These are phyloP conservation scores for Sistotremastrum suecicum DNA, from an alignment of 768 basidiomycete species.

Conservation along the genomic window DNA sequence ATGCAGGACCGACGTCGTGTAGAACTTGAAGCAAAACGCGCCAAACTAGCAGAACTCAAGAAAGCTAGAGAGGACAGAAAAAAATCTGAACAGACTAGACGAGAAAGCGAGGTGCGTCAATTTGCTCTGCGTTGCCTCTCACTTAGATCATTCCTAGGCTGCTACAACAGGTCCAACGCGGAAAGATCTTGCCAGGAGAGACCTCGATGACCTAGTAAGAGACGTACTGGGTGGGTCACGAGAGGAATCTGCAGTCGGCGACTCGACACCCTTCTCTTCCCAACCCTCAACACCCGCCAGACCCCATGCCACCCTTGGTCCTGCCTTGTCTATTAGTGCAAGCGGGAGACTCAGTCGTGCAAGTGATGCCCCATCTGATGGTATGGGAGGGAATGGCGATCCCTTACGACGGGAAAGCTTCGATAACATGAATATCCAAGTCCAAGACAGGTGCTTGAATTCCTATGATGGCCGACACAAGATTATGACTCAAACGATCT, in stretches of 20 bases:
- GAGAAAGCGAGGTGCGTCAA: constrained; percentile 9
- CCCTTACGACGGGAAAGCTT: no score
- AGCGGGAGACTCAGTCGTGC: constrained; percentile 18
- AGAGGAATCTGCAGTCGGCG: constrained; percentile 38
- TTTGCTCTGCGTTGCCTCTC: no score
- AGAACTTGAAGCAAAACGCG: constrained; percentile 84
- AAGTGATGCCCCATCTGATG: constrained; percentile 7
- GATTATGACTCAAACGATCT: constrained; percentile 33
- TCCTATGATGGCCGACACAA: neutral
- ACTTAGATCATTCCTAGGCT: constrained; percentile 5
- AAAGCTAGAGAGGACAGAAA: constrained; percentile 52
- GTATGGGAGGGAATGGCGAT: no score
- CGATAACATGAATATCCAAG: no score
- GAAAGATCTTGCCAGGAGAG: constrained; percentile 21
- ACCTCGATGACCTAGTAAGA: constrained; percentile 63
- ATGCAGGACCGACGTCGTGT: constrained; percentile 62
- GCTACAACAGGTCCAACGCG: constrained; percentile 19
- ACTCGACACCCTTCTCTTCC: constrained; percentile 57
- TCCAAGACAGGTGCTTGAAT: no score
- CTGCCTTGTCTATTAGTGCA: constrained; percentile 34
- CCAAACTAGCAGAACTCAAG: constrained; percentile 74
- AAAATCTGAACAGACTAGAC: constrained; percentile 8
- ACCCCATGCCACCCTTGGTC: constrained; percentile 22
- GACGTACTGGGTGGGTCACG: constrained; percentile 29
- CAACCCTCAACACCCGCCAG: constrained; percentile 55